Evolutionary conservation across 768 basidiomycete genomes (phyloP).

Genomic region (Tylopilus rubrobrunneus): DNA sequence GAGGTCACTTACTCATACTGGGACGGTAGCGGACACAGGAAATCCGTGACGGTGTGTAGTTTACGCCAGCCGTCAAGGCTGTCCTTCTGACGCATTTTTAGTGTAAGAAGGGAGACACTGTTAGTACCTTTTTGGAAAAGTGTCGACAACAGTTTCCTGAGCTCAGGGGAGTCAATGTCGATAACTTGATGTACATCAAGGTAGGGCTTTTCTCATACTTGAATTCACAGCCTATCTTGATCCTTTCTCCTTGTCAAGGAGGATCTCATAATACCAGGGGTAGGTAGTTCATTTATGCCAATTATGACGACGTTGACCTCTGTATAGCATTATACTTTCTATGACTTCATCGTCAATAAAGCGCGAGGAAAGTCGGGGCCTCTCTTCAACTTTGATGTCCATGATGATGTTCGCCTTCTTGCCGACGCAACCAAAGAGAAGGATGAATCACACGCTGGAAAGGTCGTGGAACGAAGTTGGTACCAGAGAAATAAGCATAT

Average conservation of each 20-base stretch:
- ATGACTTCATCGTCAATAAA: conserved; percentile 98
- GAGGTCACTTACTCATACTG: conserved; percentile 96
- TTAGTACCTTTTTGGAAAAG: conserved; percentile 86
- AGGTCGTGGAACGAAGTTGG: conserved; percentile 95
- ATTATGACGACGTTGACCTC: not conserved
- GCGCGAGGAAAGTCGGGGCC: conserved; percentile 98
- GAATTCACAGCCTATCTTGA: not conserved
- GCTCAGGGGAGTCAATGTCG: conserved; percentile 82
- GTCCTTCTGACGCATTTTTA: not conserved
- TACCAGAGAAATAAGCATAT: conserved; percentile 97
- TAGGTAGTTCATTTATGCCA: conserved; percentile 35
- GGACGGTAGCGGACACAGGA: conserved; percentile 97
- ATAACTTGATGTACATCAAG: conserved; percentile 99
- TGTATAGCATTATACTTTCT: conserved; percentile 92
- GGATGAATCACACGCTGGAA: conserved; percentile 97
- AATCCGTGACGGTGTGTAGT: conserved; percentile 75
- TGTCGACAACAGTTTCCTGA: conserved; percentile 92
- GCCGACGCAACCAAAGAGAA: conserved; percentile 96
- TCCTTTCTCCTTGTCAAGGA: conserved; percentile 51
- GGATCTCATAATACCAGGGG: conserved; percentile 96
- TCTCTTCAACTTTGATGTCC: conserved; percentile 97
- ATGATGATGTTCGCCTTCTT: conserved; percentile 93
- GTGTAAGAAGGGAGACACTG: conserved; percentile 97
- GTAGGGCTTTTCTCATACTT: conserved; percentile 35
- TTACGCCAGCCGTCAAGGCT: not conserved